phyloP scores from a whole-genome alignment of 1,284 basidiomycete genomes.

The Naganishia albida region DNA sequence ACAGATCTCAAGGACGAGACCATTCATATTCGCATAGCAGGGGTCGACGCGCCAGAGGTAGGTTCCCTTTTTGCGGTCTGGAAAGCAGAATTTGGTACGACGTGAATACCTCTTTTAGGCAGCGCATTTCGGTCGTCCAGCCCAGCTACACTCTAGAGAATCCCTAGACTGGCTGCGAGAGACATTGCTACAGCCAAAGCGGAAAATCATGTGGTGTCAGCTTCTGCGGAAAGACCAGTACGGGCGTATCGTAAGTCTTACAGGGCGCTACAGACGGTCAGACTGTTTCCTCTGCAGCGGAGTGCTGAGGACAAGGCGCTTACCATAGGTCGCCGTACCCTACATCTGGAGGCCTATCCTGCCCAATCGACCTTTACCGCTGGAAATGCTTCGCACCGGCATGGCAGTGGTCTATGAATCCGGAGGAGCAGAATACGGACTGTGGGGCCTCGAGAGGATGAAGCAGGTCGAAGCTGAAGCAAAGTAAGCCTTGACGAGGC shows the following conservation, averaged over 20 bases:
- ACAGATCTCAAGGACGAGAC: constrained; percentile 73
- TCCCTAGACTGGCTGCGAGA: constrained; percentile 69
- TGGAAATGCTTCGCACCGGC: constrained; percentile 76
- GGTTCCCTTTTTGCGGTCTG: constrained; percentile 27
- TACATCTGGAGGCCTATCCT: constrained; percentile 58
- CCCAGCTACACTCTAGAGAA: constrained; percentile 71
- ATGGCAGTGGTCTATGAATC: constrained; percentile 74
- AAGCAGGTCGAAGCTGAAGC: constrained; percentile 64
- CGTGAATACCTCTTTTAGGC: constrained; percentile 54
- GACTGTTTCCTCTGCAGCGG: too few species aligned
- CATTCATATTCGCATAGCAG: constrained; percentile 78
- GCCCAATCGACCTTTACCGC: constrained; percentile 62
- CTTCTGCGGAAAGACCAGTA: constrained; percentile 78
- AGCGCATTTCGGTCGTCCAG: constrained; percentile 74
- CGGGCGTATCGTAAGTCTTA: constrained; percentile 68
- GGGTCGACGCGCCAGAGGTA: constrained; percentile 87
- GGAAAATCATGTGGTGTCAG: constrained; percentile 57
- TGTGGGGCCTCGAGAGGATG: constrained; percentile 65
- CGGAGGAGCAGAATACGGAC: constrained; percentile 74
- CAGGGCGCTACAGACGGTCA: too few species aligned
- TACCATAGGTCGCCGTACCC: constrained; percentile 67
- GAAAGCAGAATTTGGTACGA: not conserved
- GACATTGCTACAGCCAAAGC: constrained; percentile 60
- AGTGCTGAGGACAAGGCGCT: not conserved
- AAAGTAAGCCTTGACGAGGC: constrained; percentile 59